Evolutionary conservation across 805 yeast species (phyloP).

Genomic region (Pichia heedii): DNA sequence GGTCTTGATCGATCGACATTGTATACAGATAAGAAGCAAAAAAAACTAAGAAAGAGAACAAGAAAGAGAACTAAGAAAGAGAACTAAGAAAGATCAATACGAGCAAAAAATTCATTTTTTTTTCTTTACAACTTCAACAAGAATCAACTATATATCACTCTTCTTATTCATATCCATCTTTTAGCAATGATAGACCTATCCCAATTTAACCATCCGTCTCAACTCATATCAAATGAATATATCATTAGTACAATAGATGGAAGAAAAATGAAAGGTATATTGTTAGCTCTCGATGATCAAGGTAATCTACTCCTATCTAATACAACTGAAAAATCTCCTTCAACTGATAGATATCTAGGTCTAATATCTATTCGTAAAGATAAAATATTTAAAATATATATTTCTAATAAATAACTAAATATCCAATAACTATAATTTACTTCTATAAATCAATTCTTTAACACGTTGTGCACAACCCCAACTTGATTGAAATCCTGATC

Average conservation of each 20-base stretch:
- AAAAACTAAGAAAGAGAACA: too few species aligned
- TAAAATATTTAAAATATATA: neutral
- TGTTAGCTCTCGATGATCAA: constrained; percentile 37
- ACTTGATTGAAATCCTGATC: constrained; percentile 41
- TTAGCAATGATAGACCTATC: too few species aligned
- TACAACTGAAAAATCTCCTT: constrained; percentile 24
- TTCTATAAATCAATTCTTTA: constrained; percentile 4
- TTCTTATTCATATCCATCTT: constrained; percentile 15
- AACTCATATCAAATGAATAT: constrained; percentile 28
- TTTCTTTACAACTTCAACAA: too few species aligned
- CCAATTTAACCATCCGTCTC: too few species aligned
- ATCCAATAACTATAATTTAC: neutral
- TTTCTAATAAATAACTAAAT: neutral
- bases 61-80: too few species aligned
- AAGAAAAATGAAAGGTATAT: constrained; percentile 28
- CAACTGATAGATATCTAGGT: constrained; percentile 35
- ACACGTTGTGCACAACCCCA: constrained; percentile 54
- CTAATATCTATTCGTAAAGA: constrained; percentile 44
- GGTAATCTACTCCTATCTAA: constrained; percentile 33
- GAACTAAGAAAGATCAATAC: too few species aligned
- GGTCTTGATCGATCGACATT: neutral
- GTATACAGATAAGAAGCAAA: too few species aligned
- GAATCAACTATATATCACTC: too few species aligned
- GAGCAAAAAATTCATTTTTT: too few species aligned
- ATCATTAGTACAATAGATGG: constrained; percentile 23